Base-by-base conservation (phyloP, 2,329 filamentous ascomycete species). In the Pleomassaria siparia region DNA sequence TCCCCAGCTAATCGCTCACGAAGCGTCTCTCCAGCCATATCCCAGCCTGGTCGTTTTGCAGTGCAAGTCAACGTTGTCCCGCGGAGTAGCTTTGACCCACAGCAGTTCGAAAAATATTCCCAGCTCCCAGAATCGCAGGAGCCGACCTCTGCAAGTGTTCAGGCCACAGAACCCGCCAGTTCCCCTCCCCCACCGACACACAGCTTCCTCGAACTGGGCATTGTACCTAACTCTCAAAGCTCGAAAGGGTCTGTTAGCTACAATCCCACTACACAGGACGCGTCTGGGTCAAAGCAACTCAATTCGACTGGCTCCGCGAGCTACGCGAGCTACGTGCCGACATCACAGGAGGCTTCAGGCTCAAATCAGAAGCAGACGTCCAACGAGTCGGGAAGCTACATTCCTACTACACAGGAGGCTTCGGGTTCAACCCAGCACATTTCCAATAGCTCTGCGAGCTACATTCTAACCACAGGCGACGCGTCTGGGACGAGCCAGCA, bases 151-250 rank as follows among this genome's bases (percentile, higher is more conserved):
- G 20, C 22, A 13, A 40, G 24, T 15, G 36, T 32, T 1, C 48
- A 56, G 18, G 48, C 46, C 1, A 55, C 48, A 11, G 45, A 60
- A n/a, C 44, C 58, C 10, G 41, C 53, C 13, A 63, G 47, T 46
- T 61, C 60, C 4, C 54, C 59, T 36, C 39, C 58, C 13, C 55
- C 52, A 28, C 33, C 42, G 5, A 50, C 48, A 35, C 47, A 42
- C 40, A 37, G 43, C 26, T 59, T 54, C 36, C 41, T 32, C 20
- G 47, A 47, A 8, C 53, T 56, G 7, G 57, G 60, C 20, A 43
- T 68, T 7, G 56, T 69, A 2, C 56, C 49, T 25, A 63, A 67
- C 24, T 67, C 65, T 3, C 62, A 68, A 41, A 59, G 51, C 41
- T 60, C 57, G 10, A 50, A 35, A 3, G 53, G 54, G 8, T 36